Evolutionary conservation across 2,329 filamentous ascomycete genomes (phyloP), one percentile per base, ranked within the genome.

Genomic region (Neopestalotiopsis sp.): DNA sequence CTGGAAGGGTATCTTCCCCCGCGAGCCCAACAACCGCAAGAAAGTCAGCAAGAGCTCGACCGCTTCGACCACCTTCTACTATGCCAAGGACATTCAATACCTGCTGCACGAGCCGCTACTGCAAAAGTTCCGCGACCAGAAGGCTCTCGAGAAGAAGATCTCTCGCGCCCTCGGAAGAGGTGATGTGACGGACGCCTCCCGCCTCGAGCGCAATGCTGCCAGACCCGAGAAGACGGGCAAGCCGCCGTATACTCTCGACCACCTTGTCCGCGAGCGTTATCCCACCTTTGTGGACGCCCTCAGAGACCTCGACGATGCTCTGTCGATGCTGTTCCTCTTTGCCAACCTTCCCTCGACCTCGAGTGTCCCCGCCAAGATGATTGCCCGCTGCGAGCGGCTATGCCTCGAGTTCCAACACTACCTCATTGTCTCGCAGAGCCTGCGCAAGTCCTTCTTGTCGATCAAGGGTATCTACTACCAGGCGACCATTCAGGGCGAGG

Each of bases 381-480:
- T 99, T 80, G 93, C 94, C 66, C 92, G 94, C 72, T 99, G 96
- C 85, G 95, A 98, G 84, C 91, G 94, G 67, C 85, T 99, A 67
- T 95, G 92, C 76, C 91, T 95, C 80, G 96, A 99, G 84, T 99
- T 99, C 81, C 93, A 98, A 83, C 96, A 98, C 85, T 99, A 97
- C 82, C 88, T 99, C 71, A 99, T 99, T 78, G 89, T 91, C 61
- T 97, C 95, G 57, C 90, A 97, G 82, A 94, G 93, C 75, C 84
- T 99, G 75, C 92, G 94, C 78, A 98, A 98, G 84, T 97, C 95
- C 0, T 99, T 99, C 85, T 84, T 99, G 73, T 97, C 94, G 1
- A 98, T 99, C 83, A 99, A 99, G 87, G 96, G 96, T 71, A 98
- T 99, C 77, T 99, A 99, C 85, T 99, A 98, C 83, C 95, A 98